Evolutionary conservation across 345 rosid genomes (phyloP), one percentile per base, ranked within the genome.

Genomic region (Euphorbia peplus): DNA sequence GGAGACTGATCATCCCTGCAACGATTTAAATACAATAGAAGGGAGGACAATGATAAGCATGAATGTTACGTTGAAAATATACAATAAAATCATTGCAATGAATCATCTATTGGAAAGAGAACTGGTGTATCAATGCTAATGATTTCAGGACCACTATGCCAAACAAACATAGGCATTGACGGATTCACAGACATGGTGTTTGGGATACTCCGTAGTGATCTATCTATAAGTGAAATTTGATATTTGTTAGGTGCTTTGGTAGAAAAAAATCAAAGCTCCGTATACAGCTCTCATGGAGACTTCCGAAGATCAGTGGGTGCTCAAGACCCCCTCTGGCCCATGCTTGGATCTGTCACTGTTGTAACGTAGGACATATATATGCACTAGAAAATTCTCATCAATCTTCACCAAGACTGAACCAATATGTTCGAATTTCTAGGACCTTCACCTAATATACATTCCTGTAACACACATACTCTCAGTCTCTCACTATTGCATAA

Each of bases 1-100:
- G 85, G 80, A 63, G 90, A 35, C 2, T 66, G 76, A 64, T 25
- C 63, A 47, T 28, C 63, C 69, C 88, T 84, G 81, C 68, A 70
- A 75, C 52, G 60, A 68, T 16, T 51, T 14, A 35, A 22, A 59
- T 47, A 35, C 22, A 5, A 52, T 6, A 19, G 11, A 46, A 30
- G 73, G 37, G 24, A 46, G 46, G 1, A 67, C 16, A 21, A 42
- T 18, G 16, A 3, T 25, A n/a, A n/a, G n/a, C n/a, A n/a, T n/a
- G n/a, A n/a, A n/a, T n/a, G n/a, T n/a, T n/a, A n/a, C n/a, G n/a
- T n/a, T n/a, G n/a, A n/a, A n/a, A n/a, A n/a, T n/a, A n/a, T n/a
- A n/a, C n/a, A 32, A 32, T 32, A 50, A 46, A 29, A 50, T 18
- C 67, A 12, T 13, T 2, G 30, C 41, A 26, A 32, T 10, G 11